phyloP scores from a whole-genome alignment of 768 basidiomycete species.

The Trametes cingulata region DNA sequence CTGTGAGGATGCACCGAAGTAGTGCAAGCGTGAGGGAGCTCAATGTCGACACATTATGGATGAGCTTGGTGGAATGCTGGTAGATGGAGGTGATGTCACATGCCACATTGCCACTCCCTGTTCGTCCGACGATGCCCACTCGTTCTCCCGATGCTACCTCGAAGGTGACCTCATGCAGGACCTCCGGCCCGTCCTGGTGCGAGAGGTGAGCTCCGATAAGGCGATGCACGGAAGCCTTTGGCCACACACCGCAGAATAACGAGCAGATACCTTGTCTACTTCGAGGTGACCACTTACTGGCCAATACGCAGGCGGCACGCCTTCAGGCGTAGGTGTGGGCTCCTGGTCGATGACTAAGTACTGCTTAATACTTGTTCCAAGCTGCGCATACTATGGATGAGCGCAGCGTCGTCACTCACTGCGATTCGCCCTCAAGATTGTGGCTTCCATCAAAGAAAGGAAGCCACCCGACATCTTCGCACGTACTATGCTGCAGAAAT shows the following conservation, averaged over 20 bases:
- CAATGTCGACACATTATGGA: conserved; percentile 28
- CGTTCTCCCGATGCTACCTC: conserved; percentile 54
- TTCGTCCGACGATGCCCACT: conserved; percentile 43
- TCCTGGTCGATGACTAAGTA: conserved; percentile 61
- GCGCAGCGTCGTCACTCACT: no score
- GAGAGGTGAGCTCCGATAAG: no score
- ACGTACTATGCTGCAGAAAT: no score
- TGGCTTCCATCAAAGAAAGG: no score
- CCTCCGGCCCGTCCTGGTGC: conserved; percentile 50
- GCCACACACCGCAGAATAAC: conserved; percentile 36
- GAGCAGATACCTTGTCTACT: conserved; percentile 53
- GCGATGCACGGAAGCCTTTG: no score
- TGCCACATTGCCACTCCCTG: conserved; percentile 9
- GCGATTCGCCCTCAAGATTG: no score
- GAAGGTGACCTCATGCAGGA: conserved; percentile 57
- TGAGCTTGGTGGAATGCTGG: background rate
- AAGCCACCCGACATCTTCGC: no score
- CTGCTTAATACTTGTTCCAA: conserved; percentile 52
- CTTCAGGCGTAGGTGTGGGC: conserved; percentile 30
- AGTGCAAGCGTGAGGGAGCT: conserved; percentile 55
- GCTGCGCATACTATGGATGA: conserved; percentile 33
- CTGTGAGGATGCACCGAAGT: conserved; percentile 49
- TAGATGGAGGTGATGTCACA: background rate
- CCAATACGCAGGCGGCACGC: conserved; percentile 63
- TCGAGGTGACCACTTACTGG: conserved; percentile 53